These are phyloP conservation scores for Aurantiochytrium sp. DNA, from an alignment of 108 stramenopile species.

Conservation along the genomic window DNA sequence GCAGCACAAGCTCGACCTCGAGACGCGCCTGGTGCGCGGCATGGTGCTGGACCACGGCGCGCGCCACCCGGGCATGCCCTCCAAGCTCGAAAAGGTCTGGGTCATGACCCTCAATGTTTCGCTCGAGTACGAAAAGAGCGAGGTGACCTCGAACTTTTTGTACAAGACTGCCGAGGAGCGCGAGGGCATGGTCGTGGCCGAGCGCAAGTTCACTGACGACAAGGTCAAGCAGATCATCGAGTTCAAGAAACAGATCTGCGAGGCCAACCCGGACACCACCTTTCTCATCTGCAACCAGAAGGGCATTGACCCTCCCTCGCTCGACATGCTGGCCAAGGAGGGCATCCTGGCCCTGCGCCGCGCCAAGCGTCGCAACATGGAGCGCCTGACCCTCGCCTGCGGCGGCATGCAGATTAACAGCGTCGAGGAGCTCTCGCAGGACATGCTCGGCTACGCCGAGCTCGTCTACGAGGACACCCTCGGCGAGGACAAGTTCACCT, in stretches of 20 bases:
- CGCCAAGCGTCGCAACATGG: constrained; percentile 99
- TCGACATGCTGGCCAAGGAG: constrained; percentile 99
- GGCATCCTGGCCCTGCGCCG: constrained; percentile 91
- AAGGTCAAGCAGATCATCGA: constrained; percentile 86
- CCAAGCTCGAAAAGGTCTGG: constrained; percentile 76
- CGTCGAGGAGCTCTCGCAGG: constrained; percentile 81
- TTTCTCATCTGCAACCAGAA: constrained; percentile 99
- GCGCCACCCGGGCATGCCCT: constrained; percentile 99
- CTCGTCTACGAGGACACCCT: constrained; percentile 87
- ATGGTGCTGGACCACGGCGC: constrained; percentile 98
- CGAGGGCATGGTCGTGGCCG: constrained; percentile 92
- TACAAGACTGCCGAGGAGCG: constrained; percentile 92
- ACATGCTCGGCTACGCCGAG: constrained; percentile 86
- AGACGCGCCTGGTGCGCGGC: constrained; percentile 84
- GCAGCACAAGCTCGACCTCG: constrained; percentile 72
- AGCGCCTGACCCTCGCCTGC: constrained; percentile 93
- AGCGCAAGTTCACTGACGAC: constrained; percentile 95
- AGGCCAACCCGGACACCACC: constrained; percentile 67
- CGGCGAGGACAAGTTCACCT: constrained; percentile 98
- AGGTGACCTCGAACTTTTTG: constrained; percentile 87
- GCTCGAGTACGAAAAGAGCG: constrained; percentile 99
- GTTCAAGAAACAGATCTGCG: constrained; percentile 87
- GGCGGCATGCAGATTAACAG: constrained; percentile 89
- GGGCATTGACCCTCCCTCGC: constrained; percentile 92
- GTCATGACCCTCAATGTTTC: constrained; percentile 97